These are phyloP conservation scores for Exophiala spinifera DNA, from an alignment of 2,329 filamentous ascomycete genomes.

Conservation along the genomic window DNA sequence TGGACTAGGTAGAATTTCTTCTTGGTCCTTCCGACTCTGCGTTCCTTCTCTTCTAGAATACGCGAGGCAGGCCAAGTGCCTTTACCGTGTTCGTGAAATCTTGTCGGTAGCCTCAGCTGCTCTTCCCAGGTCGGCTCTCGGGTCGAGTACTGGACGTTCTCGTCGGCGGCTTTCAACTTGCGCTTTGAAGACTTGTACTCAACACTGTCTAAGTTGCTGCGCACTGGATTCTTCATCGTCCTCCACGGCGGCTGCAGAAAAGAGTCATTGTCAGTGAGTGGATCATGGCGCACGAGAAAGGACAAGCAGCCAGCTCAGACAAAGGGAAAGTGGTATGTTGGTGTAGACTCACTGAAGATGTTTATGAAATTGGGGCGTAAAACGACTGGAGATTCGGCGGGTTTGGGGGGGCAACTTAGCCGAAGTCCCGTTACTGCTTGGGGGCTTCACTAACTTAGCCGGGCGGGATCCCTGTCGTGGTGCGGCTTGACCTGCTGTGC, in stretches of 20 bases:
- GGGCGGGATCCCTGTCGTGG: too few relatives aligned
- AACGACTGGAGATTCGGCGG: background rate
- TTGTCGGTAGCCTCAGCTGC: conserved; percentile 10
- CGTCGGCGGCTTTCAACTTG: conserved; percentile 9
- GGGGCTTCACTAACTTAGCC: too few relatives aligned
- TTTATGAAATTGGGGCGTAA: background rate
- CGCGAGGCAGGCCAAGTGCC: conserved; percentile 17
- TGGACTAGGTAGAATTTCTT: conserved; percentile 22
- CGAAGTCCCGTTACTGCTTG: background rate
- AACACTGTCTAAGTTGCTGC: conserved; percentile 4
- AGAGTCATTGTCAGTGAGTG: conserved; percentile 17
- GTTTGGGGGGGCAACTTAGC: conserved; percentile 14
- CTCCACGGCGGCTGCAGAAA: conserved; percentile 6
- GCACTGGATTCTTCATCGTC: conserved; percentile 23
- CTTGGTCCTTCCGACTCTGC: conserved; percentile 28
- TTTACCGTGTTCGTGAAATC: conserved; percentile 11
- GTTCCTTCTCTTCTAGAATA: conserved; percentile 41
- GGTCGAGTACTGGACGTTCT: conserved; percentile 2
- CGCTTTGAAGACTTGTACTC: conserved; percentile 17
- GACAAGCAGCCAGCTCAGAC: background rate
- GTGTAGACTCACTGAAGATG: background rate
- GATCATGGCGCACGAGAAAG: conserved; percentile 5
- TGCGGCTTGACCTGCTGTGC: background rate
- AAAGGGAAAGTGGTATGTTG: background rate
- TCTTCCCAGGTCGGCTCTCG: conserved; percentile 21